phyloP scores from a whole-genome alignment of 306 rosid species.

The Cicer chorassanicum region DNA sequence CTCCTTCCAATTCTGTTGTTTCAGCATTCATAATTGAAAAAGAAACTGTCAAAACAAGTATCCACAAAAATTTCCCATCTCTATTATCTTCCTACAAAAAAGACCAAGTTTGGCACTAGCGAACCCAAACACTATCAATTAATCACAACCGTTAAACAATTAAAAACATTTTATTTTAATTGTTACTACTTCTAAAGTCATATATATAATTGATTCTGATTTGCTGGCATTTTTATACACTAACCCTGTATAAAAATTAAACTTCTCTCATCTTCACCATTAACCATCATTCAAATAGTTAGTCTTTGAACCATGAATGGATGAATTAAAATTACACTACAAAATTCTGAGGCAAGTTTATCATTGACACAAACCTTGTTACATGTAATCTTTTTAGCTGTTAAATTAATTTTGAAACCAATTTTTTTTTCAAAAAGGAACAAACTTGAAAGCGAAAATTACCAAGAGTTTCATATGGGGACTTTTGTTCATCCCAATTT shows the following conservation, averaged over 20 bases:
- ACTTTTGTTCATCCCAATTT: conserved; percentile 72
- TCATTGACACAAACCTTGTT: neutral
- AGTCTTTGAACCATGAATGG: neutral
- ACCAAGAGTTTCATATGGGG: conserved; percentile 97
- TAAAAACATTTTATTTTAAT: too few species aligned
- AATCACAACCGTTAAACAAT: too few species aligned
- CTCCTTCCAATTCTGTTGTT: conserved; percentile 75
- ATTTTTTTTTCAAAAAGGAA: conserved; percentile 9
- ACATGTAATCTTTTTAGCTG: conserved; percentile 28
- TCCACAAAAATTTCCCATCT: conserved; percentile 32
- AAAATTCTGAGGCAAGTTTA: neutral
- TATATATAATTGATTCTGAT: too few species aligned
- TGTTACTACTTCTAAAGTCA: too few species aligned
- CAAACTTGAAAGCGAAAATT: conserved; percentile 36
- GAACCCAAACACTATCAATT: conserved; percentile 14
- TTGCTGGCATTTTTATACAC: too few species aligned
- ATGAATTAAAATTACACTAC: neutral
- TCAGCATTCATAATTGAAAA: conserved; percentile 26
- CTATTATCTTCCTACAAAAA: conserved; percentile 32
- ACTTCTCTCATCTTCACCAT: conserved; percentile 15
- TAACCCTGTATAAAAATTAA: too few species aligned
- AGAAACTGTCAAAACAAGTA: conserved; percentile 36
- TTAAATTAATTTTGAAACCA: neutral
- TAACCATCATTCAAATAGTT: neutral
- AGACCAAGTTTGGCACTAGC: neutral